These are phyloP conservation scores for Neurospora sp. DNA, from an alignment of 495 filamentous ascomycete species.

Conservation along the genomic window DNA sequence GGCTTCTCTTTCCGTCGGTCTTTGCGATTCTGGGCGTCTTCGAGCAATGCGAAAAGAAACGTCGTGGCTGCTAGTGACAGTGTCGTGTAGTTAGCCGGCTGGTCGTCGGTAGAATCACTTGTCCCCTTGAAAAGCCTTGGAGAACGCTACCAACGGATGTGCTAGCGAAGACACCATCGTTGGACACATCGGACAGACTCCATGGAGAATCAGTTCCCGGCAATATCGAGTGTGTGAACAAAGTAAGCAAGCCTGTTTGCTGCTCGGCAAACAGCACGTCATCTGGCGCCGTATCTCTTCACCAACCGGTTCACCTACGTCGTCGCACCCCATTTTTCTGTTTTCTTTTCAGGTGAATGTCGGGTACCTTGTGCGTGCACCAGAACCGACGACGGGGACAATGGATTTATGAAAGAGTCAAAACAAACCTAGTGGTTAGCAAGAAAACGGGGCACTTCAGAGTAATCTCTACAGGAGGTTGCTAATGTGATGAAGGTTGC, in stretches of 20 bases:
- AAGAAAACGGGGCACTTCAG: neutral
- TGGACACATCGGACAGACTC: neutral
- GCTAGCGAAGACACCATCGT: neutral
- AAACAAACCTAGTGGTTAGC: neutral
- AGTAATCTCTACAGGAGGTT: neutral
- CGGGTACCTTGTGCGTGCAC: neutral
- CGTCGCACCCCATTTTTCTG: neutral
- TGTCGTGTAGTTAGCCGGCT: neutral
- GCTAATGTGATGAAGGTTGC: neutral
- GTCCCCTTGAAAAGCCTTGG: neutral
- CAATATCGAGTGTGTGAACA: neutral
- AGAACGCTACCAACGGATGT: neutral
- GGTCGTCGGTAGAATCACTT: too few species aligned
- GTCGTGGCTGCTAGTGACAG: neutral
- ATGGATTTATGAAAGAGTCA: neutral
- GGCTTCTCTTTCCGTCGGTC: neutral
- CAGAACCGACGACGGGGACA: neutral
- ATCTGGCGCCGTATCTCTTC: neutral
- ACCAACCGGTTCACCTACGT: neutral
- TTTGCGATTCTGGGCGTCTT: neutral
- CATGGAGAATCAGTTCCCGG: neutral
- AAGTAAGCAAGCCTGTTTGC: neutral
- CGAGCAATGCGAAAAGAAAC: neutral
- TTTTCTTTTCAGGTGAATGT: neutral
- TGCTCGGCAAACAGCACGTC: neutral